phyloP scores from a whole-genome alignment of 2,329 filamentous ascomycete species.

The Fusarium palustre region DNA sequence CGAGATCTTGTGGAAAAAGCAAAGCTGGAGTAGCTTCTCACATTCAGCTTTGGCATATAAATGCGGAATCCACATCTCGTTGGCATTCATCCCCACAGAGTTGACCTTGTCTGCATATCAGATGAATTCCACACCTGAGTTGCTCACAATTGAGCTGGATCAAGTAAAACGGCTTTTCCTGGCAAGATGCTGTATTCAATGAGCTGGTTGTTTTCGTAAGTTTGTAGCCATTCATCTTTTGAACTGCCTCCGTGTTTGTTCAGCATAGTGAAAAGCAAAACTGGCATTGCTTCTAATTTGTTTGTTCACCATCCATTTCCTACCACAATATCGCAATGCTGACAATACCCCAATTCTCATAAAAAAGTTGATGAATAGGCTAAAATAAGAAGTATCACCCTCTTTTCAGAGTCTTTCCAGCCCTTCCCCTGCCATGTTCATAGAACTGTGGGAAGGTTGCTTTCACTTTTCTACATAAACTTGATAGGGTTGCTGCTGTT shows the following conservation, averaged over 20 bases:
- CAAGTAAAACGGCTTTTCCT: background rate
- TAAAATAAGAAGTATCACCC: background rate
- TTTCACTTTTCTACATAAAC: background rate
- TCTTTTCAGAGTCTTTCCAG: background rate
- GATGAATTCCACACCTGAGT: slow-evolving; percentile 20
- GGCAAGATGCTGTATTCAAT: background rate
- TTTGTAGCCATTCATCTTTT: too few relatives aligned
- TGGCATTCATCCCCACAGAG: slow-evolving; percentile 3
- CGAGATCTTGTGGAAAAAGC: slow-evolving; percentile 9
- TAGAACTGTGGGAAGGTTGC: background rate
- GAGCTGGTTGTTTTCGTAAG: too few relatives aligned
- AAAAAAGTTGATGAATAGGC: background rate
- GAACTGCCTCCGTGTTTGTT: background rate
- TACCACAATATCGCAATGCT: background rate
- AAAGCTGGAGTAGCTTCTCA: slow-evolving; percentile 2
- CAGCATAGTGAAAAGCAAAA: background rate
- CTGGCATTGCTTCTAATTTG: background rate
- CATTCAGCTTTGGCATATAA: slow-evolving; percentile 17
- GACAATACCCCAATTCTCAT: background rate
- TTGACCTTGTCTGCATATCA: slow-evolving; percentile 24
- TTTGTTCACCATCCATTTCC: background rate
- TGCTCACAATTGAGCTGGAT: background rate
- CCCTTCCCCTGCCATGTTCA: background rate
- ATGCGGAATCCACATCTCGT: slow-evolving; percentile 16
- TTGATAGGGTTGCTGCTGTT: background rate